These are phyloP conservation scores for Gaertneriomyces sp. DNA, from an alignment of 192 early-diverging fungal species.

Conservation along the genomic window DNA sequence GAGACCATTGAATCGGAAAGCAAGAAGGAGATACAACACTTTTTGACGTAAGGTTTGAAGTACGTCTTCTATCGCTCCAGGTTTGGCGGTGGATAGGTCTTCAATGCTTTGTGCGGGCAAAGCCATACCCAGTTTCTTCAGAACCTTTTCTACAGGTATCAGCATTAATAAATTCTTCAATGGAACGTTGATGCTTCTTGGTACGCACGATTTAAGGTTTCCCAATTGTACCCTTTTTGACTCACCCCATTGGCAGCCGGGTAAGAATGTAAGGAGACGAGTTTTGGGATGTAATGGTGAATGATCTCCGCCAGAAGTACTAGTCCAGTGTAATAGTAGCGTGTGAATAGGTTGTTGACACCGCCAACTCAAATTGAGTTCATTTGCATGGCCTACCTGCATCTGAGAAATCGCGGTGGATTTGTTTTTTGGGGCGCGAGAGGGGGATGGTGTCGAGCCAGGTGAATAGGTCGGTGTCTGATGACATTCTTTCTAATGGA, in stretches of 20 bases:
- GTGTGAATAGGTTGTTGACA: not conserved
- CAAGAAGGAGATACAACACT: slow-evolving; percentile 10
- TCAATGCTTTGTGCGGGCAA: slow-evolving; percentile 40
- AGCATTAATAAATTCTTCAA: not conserved
- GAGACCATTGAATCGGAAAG: too few relatives aligned
- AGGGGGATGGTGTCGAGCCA: slow-evolving; percentile 55
- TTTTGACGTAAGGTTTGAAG: slow-evolving; percentile 44
- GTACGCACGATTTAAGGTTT: slow-evolving; percentile 46
- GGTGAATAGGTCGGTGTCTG: slow-evolving; percentile 19
- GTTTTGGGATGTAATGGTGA: slow-evolving; percentile 46
- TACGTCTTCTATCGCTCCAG: slow-evolving; percentile 48
- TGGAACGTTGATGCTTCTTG: not conserved
- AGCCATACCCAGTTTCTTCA: slow-evolving; percentile 43
- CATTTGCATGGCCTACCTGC: slow-evolving; percentile 33
- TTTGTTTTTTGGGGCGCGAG: slow-evolving; percentile 49
- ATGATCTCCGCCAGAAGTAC: slow-evolving; percentile 52
- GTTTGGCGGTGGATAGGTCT: slow-evolving; percentile 40
- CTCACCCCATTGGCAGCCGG: slow-evolving; percentile 45
- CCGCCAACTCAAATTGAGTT: not conserved
- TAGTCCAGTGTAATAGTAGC: slow-evolving; percentile 1
- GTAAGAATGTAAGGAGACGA: slow-evolving; percentile 56
- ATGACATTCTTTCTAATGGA: too few relatives aligned
- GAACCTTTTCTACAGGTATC: slow-evolving; percentile 43
- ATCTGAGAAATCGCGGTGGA: slow-evolving; percentile 54
- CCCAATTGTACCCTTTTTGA: slow-evolving; percentile 60